These are phyloP conservation scores for Penicillium sp. DNA, from an alignment of 2,329 filamentous ascomycete genomes.

Conservation along the genomic window DNA sequence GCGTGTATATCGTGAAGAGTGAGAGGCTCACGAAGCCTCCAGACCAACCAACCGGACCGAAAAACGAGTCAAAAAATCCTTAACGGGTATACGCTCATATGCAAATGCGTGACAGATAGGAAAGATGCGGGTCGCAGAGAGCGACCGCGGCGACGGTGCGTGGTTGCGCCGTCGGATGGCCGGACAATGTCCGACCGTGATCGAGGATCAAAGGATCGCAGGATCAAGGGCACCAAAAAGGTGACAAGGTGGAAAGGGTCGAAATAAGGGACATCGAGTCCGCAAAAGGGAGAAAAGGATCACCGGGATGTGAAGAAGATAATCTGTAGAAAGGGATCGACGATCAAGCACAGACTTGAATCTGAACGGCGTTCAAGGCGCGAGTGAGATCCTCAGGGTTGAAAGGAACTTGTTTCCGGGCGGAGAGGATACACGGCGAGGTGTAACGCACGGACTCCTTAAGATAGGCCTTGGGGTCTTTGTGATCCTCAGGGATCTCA, in stretches of 20 bases:
- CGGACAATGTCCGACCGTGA: not conserved
- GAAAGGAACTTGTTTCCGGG: conserved; percentile 33
- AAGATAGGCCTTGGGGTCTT: conserved; percentile 30
- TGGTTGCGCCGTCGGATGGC: not conserved
- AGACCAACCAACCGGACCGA: not conserved
- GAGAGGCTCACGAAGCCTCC: not conserved
- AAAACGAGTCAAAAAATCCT: conserved; percentile 11
- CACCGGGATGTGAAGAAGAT: conserved; percentile 20
- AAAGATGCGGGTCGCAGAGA: not conserved
- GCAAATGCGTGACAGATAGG: conserved; percentile 18
- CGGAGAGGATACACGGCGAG: conserved; percentile 20
- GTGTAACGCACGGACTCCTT: conserved; percentile 37
- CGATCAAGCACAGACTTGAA: conserved; percentile 31
- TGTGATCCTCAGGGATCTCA: conserved; percentile 28
- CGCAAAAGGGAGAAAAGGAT: conserved; percentile 14
- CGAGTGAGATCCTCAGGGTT: conserved; percentile 38
- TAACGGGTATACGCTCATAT: conserved; percentile 35
- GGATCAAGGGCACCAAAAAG: not conserved
- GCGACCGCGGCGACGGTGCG: not conserved
- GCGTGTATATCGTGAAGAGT: not conserved
- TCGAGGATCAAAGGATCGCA: not conserved
- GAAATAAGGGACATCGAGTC: conserved; percentile 16
- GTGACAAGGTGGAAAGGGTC: not conserved
- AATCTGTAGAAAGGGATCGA: not conserved
- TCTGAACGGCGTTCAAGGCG: conserved; percentile 40